Conservation (phyloP, 371 early-diverging fungal species). For the Lichtheimia ramosa region DNA sequence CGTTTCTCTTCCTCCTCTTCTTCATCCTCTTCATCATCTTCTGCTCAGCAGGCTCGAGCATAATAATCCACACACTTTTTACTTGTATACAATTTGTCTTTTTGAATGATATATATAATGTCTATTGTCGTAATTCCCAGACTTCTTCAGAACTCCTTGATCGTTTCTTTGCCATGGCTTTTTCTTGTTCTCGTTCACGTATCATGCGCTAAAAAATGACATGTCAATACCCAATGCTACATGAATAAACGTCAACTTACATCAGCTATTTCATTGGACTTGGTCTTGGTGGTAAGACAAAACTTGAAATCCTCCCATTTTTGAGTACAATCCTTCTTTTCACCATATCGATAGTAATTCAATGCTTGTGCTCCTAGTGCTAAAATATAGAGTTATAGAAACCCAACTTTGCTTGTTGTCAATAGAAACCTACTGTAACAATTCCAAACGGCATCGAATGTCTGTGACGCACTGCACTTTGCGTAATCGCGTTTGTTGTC, state of each 20-base stretch:
- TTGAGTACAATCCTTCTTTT: conserved; percentile 41
- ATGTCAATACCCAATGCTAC: not conserved
- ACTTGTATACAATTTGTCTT: too few species aligned
- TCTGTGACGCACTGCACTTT: conserved; percentile 37
- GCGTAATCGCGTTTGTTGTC: conserved; percentile 30
- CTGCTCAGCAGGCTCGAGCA: conserved; percentile 11
- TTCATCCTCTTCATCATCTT: not conserved
- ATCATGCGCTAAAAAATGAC: conserved; percentile 30
- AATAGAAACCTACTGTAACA: conserved; percentile 37
- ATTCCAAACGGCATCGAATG: conserved; percentile 41
- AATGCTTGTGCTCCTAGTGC: conserved; percentile 44
- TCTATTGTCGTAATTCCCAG: conserved; percentile 33
- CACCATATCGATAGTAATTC: conserved; percentile 47
- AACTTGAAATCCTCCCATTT: conserved; percentile 47
- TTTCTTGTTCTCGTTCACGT: conserved; percentile 21
- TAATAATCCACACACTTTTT: not conserved
- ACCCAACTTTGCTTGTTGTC: not conserved
- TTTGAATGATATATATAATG: not conserved
- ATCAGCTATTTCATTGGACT: conserved; percentile 37
- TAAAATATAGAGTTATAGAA: conserved; percentile 4
- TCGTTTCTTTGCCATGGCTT: conserved; percentile 15
- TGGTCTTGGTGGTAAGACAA: conserved; percentile 40
- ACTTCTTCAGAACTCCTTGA: conserved; percentile 41
- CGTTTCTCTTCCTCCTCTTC: not conserved
- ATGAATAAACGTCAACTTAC: too few species aligned